phyloP scores from a whole-genome alignment of 148 eudicot genomes.

The Bassia scoparia region DNA sequence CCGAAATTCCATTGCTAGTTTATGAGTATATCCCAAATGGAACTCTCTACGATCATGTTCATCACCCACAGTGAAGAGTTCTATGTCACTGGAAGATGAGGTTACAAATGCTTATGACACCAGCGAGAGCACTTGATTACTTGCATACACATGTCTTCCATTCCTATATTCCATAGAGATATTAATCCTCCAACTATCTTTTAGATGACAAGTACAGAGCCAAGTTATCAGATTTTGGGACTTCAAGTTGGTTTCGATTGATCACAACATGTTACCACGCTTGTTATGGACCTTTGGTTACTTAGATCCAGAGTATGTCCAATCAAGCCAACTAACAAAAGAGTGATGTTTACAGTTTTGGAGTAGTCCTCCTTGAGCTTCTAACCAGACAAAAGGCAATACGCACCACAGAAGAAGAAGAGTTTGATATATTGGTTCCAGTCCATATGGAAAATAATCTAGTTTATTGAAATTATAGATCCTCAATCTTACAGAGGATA shows the following conservation, averaged over 20 bases:
- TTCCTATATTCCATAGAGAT: conserved; percentile 37
- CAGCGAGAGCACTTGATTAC: conserved; percentile 35
- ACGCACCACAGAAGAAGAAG: conserved; percentile 25
- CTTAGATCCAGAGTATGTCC: conserved; percentile 42
- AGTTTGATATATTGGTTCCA: conserved; percentile 26
- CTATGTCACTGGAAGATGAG: conserved; percentile 39
- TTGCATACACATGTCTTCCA: conserved; percentile 27
- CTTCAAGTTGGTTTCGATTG: conserved; percentile 30
- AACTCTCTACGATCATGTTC: conserved; percentile 29
- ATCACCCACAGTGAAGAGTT: conserved; percentile 32
- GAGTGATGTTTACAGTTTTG: conserved; percentile 43
- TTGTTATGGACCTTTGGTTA: conserved; percentile 40
- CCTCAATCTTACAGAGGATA: conserved; percentile 16
- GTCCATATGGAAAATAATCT: conserved; percentile 8
- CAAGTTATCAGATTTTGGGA: conserved; percentile 37
- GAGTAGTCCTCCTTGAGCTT: conserved; percentile 39
- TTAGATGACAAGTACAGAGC: conserved; percentile 35
- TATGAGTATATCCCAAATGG: conserved; percentile 37
- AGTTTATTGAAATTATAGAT: conserved; percentile 21
- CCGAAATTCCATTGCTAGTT: conserved; percentile 33
- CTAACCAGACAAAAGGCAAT: conserved; percentile 36
- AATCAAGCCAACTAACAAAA: conserved; percentile 37
- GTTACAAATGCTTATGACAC: conserved; percentile 30
- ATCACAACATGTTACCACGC: conserved; percentile 42
- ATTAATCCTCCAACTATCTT: conserved; percentile 40